phyloP scores from a whole-genome alignment of 2,329 filamentous ascomycete species.

The Alternaria longipes region DNA sequence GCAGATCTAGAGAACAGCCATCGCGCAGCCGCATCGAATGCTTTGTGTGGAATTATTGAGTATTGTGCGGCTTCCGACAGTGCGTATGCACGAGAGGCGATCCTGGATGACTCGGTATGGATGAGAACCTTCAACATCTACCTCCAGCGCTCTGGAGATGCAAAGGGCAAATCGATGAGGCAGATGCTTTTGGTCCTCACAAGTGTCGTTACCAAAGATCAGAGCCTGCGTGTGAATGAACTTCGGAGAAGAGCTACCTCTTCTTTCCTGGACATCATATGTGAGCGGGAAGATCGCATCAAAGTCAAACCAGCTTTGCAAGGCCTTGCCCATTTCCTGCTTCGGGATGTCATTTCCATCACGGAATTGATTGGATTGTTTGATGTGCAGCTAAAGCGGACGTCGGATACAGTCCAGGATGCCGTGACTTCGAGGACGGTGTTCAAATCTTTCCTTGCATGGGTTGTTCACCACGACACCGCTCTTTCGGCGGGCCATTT shows the following conservation, averaged over 20 bases:
- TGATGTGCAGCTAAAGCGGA: constrained; percentile 21
- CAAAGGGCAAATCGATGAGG: constrained; percentile 58
- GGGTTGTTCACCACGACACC: constrained; percentile 54
- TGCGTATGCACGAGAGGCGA: constrained; percentile 36
- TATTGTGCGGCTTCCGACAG: constrained; percentile 45
- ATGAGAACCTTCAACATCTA: constrained; percentile 52
- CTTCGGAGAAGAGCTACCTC: constrained; percentile 39
- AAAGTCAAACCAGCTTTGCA: constrained; percentile 76
- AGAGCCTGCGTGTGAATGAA: constrained; percentile 28
- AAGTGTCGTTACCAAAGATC: constrained; percentile 44
- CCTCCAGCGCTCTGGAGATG: constrained; percentile 53
- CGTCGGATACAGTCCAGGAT: constrained; percentile 2
- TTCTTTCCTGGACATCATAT: constrained; percentile 67
- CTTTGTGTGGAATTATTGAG: constrained; percentile 57
- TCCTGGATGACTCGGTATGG: constrained; percentile 53
- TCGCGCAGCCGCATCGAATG: constrained; percentile 58
- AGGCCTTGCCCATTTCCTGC: constrained; percentile 71
- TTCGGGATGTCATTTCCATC: constrained; percentile 64
- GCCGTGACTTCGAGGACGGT: constrained; percentile 28
- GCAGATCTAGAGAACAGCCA: constrained; percentile 49
- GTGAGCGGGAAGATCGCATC: constrained; percentile 67
- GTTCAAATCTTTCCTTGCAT: constrained; percentile 42
- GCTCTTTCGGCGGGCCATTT: constrained; percentile 52
- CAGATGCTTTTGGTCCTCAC: constrained; percentile 56
- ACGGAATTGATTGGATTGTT: constrained; percentile 53